Evolutionary conservation across 2,329 filamentous ascomycete genomes (phyloP), one percentile per base, ranked within the genome.

Genomic region (Epicoccum sorghinum): DNA sequence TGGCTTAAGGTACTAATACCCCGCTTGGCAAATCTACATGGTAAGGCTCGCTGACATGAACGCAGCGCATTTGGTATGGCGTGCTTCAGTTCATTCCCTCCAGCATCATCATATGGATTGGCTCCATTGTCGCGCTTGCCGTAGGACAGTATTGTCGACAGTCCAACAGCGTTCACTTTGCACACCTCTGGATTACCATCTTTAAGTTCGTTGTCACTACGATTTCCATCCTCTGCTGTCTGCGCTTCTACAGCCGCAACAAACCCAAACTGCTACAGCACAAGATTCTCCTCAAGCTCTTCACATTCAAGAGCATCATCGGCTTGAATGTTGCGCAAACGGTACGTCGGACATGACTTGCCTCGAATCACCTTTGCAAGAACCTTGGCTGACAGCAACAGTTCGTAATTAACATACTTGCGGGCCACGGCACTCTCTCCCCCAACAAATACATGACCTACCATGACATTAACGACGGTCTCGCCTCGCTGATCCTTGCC

Each of bases 301-400:
- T 66, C 22, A 65, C 68, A 0, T 71, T 73, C 58, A 72, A 72
- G 39, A 62, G 69, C 5, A 67, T 72, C 47, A 69, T 72, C 39
- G 63, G 64, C 22, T 46, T 73, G 4, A 72, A 69, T 22, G 61
- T 59, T 8, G 29, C 70, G 3, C 69, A 72, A 45, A 67, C 59
- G 22, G 68, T 72, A 63, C 36, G 67, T 51, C 18, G 7, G 27
- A 23, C 4, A 18, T 18, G 18, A 18, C n/a, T 22, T 38, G 7
- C 4, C 14, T 10, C 18, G 7, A 14, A 38, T 7, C 22, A 33
- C 2, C 3, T 2, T 18, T 22, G 14, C 9, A 3, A 22, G n/a
- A 7, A 8, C 7, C 22, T 7, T 24, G 5, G 18, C 39, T 52
- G 23, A 58, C 37, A 13, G 5, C 12, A 8, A 5, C 27, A 71